Conservation (phyloP, 169 alveolate genomes). For the Cryptosporidium viatorum region DNA sequence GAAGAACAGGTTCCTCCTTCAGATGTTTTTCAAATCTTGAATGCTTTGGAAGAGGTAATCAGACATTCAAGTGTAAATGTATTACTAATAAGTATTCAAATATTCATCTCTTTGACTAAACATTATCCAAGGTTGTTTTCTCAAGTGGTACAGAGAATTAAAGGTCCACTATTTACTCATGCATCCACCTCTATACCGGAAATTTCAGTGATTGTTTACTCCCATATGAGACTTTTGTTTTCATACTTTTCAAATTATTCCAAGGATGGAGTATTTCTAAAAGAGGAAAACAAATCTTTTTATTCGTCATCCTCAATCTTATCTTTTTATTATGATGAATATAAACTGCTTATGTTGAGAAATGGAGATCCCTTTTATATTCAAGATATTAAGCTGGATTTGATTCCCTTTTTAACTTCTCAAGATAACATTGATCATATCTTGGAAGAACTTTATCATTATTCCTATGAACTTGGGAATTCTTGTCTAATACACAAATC, state of each 20-base stretch:
- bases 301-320: slow-evolving; percentile 1
- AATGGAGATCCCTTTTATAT: slow-evolving; percentile 88
- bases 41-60: slow-evolving; percentile 36
- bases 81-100: slow-evolving; percentile 20
- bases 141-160: slow-evolving; percentile 60
- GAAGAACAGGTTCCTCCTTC: not conserved
- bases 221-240: slow-evolving; percentile 28
- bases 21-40: slow-evolving; percentile 18
- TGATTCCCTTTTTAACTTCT: slow-evolving; percentile 84
- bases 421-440: slow-evolving; percentile 75
- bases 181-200: slow-evolving; percentile 72
- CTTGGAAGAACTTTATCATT: slow-evolving; percentile 57
- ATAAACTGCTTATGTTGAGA: slow-evolving; percentile 83
- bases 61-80: slow-evolving; percentile 54
- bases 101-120: slow-evolving; percentile 40
- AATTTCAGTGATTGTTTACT: slow-evolving; percentile 39
- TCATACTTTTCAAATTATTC: slow-evolving; percentile 47
- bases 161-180: slow-evolving; percentile 53
- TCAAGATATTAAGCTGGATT: slow-evolving; percentile 84
- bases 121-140: slow-evolving; percentile 24
- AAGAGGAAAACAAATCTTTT: not conserved
- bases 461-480: slow-evolving; percentile 28
- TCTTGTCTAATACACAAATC: slow-evolving; percentile 15
- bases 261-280: not conserved
- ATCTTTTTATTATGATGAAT: slow-evolving; percentile 77